Evolutionary conservation across 2,329 filamentous ascomycete genomes (phyloP), one percentile per base, ranked within the genome.

Genomic region (Hypoxylon rubiginosum): DNA sequence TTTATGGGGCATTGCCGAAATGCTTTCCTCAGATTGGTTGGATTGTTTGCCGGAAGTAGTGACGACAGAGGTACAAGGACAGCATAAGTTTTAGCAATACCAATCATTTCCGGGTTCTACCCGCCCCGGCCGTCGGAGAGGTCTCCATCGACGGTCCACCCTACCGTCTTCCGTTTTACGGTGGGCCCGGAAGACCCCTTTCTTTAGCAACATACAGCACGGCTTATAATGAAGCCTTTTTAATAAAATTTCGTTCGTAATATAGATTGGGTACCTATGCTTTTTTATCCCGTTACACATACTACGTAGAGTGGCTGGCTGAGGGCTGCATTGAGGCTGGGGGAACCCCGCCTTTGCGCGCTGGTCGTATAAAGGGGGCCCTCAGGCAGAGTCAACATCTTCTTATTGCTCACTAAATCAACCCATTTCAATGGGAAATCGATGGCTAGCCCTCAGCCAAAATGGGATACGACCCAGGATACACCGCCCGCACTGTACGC

Each of bases 1-100:
- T 34, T 34, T 34, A 34, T 34, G 32, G 32, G 32, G 10, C 32
- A 34, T 10, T 57, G 54, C 9, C 43, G 54, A 49, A 57, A 57
- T 24, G 54, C 43, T 15, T 32, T 57, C 21, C 54, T 57, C 36
- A 57, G 54, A 24, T 26, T 57, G 13, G 11, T 57, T 7, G 54
- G 54, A 2, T 26, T 57, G 17, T 57, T 57, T 39, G 30, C 48
- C 13, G 54, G 54, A 10, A 57, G 32, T 13, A 49, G 54, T 30
- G 54, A 57, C 28, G 54, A 57, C 30, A 48, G 54, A 32, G 54
- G 54, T 34, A 57, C 54, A 15, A 57, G 54, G 24, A 57, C 43
- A 15, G 45, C 54, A 19, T 57, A 41, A 21, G 9, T 24, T 24
- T 24, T 4, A 24, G 21, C 21, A 26, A 15, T 49, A 13, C 21